Percentiles rank a stretch among this genome's conserved stretches.
phyloP scores from a whole-genome alignment of 306 rosid genomes.

The Rosa lucieae region DNA sequence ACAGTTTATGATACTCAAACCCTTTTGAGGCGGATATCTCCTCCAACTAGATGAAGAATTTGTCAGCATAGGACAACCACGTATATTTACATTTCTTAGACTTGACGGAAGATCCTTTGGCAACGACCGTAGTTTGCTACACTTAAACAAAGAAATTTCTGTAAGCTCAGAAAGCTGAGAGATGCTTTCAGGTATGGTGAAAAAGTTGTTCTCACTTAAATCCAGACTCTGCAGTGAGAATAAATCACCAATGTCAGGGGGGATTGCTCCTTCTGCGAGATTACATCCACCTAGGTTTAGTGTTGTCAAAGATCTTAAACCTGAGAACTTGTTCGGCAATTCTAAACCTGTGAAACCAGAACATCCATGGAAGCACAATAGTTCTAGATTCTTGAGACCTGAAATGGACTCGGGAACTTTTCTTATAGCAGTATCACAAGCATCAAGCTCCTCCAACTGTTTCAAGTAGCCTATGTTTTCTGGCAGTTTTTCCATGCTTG shows the following conservation, averaged over 20 bases:
- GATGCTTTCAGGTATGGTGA: slow-evolving; percentile 17
- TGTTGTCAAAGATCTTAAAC: not conserved
- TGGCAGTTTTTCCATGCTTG: not conserved
- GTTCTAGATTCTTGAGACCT: not conserved
- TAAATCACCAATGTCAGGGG: slow-evolving; percentile 5
- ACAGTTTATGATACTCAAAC: too few species aligned
- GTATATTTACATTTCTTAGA: too few species aligned
- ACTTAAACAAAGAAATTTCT: slow-evolving; percentile 7
- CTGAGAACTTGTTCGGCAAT: not conserved
- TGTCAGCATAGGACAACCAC: too few species aligned
- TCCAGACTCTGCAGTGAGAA: slow-evolving; percentile 22
- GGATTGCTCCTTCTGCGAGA: slow-evolving; percentile 8
- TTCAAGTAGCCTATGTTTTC: slow-evolving; percentile 18
- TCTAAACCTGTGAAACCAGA: not conserved
- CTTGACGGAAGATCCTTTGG: too few species aligned
- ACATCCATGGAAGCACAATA: slow-evolving; percentile 8
- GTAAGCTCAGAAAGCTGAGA: slow-evolving; percentile 12
- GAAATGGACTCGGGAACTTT: slow-evolving; percentile 2
- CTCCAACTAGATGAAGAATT: too few species aligned
- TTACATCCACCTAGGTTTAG: slow-evolving; percentile 16
- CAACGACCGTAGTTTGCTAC: slow-evolving; percentile 13
- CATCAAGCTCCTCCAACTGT: slow-evolving; percentile 20
- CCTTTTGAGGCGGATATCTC: too few species aligned
- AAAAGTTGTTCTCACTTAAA: slow-evolving; percentile 15
- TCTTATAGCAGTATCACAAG: slow-evolving; percentile 14